phyloP scores from a whole-genome alignment of 2,329 filamentous ascomycete genomes.

The Penicillium sp. region DNA sequence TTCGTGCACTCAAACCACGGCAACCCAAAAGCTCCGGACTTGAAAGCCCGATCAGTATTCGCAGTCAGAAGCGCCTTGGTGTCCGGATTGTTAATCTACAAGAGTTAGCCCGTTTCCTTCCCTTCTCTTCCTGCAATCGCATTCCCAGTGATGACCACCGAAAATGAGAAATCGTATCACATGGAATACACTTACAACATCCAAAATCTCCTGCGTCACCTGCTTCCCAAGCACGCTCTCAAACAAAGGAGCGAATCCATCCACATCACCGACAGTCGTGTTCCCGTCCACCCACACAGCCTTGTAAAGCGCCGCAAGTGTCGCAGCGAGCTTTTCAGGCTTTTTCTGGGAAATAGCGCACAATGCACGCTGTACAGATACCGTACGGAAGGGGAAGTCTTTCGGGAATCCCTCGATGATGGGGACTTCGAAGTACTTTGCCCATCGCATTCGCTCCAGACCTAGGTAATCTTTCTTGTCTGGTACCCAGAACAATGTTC shows the following conservation, averaged over 20 bases:
- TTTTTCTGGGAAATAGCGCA: constrained; percentile 45
- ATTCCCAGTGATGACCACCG: not conserved
- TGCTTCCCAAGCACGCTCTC: constrained; percentile 45
- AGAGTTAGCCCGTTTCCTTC: not conserved
- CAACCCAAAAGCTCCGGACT: constrained; percentile 58
- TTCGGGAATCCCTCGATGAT: constrained; percentile 45
- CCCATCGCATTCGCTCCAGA: constrained; percentile 53
- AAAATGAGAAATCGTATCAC: too few species aligned
- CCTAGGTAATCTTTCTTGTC: constrained; percentile 60
- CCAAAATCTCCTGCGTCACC: constrained; percentile 42
- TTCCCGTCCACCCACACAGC: constrained; percentile 52
- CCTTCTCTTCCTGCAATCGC: not conserved
- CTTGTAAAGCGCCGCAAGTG: constrained; percentile 48
- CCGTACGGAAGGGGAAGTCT: constrained; percentile 53
- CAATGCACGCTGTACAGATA: constrained; percentile 52
- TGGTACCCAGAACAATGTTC: constrained; percentile 36
- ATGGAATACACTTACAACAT: constrained; percentile 33
- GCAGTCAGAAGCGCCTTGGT: constrained; percentile 47
- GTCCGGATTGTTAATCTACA: constrained; percentile 31
- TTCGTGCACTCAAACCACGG: constrained; percentile 60
- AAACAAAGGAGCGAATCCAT: constrained; percentile 47
- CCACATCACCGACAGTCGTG: constrained; percentile 43
- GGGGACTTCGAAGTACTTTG: constrained; percentile 53
- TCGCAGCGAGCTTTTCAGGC: constrained; percentile 42
- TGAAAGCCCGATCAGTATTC: constrained; percentile 54